Evolutionary conservation across 192 early-diverging fungal species (phyloP).

Genomic region (Podila clonocystis): DNA sequence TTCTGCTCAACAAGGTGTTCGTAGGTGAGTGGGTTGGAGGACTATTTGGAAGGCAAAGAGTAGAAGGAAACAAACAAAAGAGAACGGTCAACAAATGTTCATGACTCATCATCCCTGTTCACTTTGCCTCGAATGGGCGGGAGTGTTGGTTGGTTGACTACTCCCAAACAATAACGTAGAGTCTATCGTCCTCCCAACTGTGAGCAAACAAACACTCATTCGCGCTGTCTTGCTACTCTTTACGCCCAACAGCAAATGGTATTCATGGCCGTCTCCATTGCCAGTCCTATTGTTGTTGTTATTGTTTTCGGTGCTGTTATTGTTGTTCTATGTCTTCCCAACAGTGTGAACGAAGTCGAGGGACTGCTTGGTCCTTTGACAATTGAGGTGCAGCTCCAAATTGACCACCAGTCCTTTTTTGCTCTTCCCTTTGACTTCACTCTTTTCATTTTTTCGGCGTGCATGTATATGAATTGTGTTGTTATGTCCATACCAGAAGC

Average conservation of each 20-base stretch:
- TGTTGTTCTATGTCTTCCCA: no score
- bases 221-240: neutral
- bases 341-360: no score
- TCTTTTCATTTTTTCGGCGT: neutral
- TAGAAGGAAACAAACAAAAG: neutral
- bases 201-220: neutral
- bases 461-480: neutral
- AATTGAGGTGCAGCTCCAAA: no score
- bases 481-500: neutral
- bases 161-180: neutral
- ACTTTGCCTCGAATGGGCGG: no score
- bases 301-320: no score
- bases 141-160: neutral
- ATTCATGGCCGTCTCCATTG: no score
- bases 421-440: neutral
- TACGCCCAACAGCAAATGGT: neutral
- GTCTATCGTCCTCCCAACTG: neutral
- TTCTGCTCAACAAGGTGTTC: neutral
- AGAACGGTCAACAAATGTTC: neutral
- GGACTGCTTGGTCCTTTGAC: no score
- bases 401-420: neutral
- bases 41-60: neutral
- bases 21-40: neutral
- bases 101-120: constrained; percentile 3
- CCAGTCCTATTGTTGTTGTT: no score